Conservation (phyloP, 495 filamentous ascomycete species). For the Parathielavia appendiculata region DNA sequence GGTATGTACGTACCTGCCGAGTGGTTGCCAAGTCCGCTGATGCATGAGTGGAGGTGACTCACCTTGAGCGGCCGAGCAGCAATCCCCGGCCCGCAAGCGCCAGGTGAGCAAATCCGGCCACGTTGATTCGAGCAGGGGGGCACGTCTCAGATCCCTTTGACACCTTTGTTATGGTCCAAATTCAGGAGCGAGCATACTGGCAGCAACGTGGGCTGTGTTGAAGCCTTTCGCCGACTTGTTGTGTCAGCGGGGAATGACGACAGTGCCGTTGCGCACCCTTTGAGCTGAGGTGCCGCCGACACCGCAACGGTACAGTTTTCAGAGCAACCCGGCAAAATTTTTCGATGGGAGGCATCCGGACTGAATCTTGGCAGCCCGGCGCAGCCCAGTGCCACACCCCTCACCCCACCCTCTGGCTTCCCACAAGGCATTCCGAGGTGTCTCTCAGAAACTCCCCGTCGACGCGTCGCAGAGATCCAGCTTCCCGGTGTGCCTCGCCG, state of each 20-base stretch:
- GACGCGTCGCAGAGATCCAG: not conserved
- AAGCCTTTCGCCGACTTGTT: not conserved
- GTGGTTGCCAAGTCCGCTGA: no score
- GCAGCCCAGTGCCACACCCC: not conserved
- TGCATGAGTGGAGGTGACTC: constrained; percentile 2
- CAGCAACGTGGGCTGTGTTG: not conserved
- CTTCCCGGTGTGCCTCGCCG: constrained; percentile 24
- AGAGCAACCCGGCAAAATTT: not conserved
- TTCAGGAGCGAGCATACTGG: not conserved
- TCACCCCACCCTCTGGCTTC: not conserved
- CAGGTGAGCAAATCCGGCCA: constrained; percentile 1
- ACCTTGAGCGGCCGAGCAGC: not conserved
- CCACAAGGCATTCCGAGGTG: no score
- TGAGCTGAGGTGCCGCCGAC: constrained; percentile 6
- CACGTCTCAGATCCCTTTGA: not conserved
- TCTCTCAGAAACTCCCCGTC: no score
- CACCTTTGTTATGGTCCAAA: not conserved
- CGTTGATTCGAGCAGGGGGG: not conserved
- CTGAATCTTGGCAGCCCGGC: constrained; percentile 14
- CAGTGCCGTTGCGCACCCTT: not conserved
- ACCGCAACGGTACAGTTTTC: constrained; percentile 23
- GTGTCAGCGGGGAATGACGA: not conserved
- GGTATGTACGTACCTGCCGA: no score
- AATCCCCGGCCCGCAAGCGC: not conserved
- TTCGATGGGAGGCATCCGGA: constrained; percentile 21